These are phyloP conservation scores for Carpinus fangiana DNA, from an alignment of 306 rosid species.

Conservation along the genomic window DNA sequence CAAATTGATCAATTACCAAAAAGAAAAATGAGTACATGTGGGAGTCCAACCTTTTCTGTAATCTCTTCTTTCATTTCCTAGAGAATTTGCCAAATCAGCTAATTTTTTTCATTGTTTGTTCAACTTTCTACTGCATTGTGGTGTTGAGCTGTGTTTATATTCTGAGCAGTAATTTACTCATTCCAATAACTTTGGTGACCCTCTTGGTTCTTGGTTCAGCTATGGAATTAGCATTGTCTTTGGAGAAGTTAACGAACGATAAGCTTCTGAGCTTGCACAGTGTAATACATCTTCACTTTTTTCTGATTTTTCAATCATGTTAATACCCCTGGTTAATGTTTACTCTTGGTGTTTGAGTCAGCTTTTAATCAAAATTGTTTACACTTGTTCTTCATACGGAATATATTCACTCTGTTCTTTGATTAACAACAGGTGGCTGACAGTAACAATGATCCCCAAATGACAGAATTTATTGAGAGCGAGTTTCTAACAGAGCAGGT, in stretches of 20 bases:
- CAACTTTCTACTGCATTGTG: background rate
- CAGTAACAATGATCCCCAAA: constrained; percentile 47
- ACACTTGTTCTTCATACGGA: background rate
- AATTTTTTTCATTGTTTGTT: background rate
- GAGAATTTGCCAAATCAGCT: background rate
- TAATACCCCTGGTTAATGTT: background rate
- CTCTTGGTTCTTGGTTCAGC: constrained; percentile 33
- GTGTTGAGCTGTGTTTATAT: background rate
- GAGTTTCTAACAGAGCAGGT: constrained; percentile 54
- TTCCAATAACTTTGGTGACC: constrained; percentile 1
- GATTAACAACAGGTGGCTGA: constrained; percentile 47
- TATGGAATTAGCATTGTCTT: constrained; percentile 57
- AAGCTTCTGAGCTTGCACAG: constrained; percentile 49
- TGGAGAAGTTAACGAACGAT: constrained; percentile 55
- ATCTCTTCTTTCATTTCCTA: background rate
- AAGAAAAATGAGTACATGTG: background rate
- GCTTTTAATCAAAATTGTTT: background rate
- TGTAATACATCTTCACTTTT: constrained; percentile 32
- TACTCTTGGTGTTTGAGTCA: no score
- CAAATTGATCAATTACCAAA: background rate
- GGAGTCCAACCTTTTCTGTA: background rate
- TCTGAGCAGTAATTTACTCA: background rate
- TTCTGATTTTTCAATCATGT: background rate
- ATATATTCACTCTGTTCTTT: background rate
- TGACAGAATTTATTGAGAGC: constrained; percentile 47